phyloP scores from a whole-genome alignment of 2,329 filamentous ascomycete genomes.

The Apiospora hydei region DNA sequence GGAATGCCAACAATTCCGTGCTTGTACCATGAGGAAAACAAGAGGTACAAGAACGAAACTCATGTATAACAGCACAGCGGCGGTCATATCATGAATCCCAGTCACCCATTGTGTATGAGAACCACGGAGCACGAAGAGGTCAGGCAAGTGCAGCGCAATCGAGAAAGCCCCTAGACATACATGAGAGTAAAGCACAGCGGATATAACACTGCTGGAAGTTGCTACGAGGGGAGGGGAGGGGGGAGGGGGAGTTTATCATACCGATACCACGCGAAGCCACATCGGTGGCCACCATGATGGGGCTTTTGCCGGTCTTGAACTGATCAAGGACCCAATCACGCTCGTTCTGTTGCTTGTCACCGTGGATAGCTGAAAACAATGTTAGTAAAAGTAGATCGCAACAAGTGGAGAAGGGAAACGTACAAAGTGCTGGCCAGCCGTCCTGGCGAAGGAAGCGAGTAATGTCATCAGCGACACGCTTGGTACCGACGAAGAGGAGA shows the following conservation, averaged over 20 bases:
- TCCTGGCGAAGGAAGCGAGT: slow-evolving; percentile 97
- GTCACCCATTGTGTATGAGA: slow-evolving; percentile 82
- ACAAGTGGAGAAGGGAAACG: slow-evolving; percentile 54
- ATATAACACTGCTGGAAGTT: slow-evolving; percentile 66
- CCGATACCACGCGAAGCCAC: slow-evolving; percentile 99
- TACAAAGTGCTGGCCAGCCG: slow-evolving; percentile 96
- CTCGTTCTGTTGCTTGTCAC: slow-evolving; percentile 99
- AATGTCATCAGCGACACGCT: slow-evolving; percentile 97
- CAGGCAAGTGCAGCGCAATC: slow-evolving; percentile 90
- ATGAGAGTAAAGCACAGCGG: slow-evolving; percentile 87
- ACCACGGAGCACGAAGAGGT: slow-evolving; percentile 84
- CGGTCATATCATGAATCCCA: slow-evolving; percentile 79
- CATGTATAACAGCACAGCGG: slow-evolving; percentile 73
- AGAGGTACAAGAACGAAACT: slow-evolving; percentile 76
- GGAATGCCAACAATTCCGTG: slow-evolving; percentile 79
- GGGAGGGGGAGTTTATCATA: slow-evolving; percentile 75
- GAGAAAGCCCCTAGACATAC: slow-evolving; percentile 87
- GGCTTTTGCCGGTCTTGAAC: slow-evolving; percentile 99
- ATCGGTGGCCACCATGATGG: slow-evolving; percentile 99
- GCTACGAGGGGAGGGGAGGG: slow-evolving; percentile 51
- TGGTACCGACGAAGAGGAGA: slow-evolving; percentile 91
- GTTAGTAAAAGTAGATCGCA: slow-evolving; percentile 48
- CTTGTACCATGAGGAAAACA: slow-evolving; percentile 70
- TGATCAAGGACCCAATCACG: slow-evolving; percentile 99
- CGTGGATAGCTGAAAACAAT: slow-evolving; percentile 83